Conservation (phyloP, 352 stramenopile genomes). For the Phytopythium vexans region DNA sequence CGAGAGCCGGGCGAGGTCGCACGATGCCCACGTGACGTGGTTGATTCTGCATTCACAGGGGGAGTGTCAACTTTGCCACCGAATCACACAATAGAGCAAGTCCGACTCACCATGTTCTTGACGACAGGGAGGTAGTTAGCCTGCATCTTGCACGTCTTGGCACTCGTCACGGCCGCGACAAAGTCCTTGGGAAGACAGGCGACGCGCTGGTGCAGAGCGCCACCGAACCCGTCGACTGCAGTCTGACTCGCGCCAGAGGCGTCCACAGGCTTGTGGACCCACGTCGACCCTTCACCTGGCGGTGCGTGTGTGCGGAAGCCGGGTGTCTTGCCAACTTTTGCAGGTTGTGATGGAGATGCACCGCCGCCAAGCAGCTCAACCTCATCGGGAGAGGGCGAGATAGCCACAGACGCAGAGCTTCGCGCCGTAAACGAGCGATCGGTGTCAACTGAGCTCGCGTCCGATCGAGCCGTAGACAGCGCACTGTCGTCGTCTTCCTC, state of each 20-base stretch:
- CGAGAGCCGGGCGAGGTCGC: conserved; percentile 69
- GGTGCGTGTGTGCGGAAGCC: conserved; percentile 53
- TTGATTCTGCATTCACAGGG: conserved; percentile 51
- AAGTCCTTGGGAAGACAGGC: conserved; percentile 69
- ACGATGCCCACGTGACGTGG: conserved; percentile 86
- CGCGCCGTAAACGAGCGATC: conserved; percentile 17
- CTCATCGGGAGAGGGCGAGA: conserved; percentile 57
- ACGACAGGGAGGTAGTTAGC: conserved; percentile 73
- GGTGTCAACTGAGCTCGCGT: conserved; percentile 20
- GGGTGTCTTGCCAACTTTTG: conserved; percentile 45
- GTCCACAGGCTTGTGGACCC: conserved; percentile 53
- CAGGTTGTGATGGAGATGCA: conserved; percentile 9
- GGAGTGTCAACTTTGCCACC: background rate
- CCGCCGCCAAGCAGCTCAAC: conserved; percentile 25
- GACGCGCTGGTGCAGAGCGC: conserved; percentile 58
- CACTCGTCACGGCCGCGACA: conserved; percentile 54
- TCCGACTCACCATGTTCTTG: conserved; percentile 54
- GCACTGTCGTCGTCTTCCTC: conserved; percentile 23
- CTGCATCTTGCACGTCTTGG: conserved; percentile 76
- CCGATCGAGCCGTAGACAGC: conserved; percentile 21
- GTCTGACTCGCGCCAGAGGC: conserved; percentile 54
- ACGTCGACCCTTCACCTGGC: conserved; percentile 56
- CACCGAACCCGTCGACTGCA: conserved; percentile 54
- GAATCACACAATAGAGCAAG: background rate
- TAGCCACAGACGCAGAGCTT: conserved; percentile 37